Conservation (phyloP, 441 rosid species). For the Viola pubescens region DNA sequence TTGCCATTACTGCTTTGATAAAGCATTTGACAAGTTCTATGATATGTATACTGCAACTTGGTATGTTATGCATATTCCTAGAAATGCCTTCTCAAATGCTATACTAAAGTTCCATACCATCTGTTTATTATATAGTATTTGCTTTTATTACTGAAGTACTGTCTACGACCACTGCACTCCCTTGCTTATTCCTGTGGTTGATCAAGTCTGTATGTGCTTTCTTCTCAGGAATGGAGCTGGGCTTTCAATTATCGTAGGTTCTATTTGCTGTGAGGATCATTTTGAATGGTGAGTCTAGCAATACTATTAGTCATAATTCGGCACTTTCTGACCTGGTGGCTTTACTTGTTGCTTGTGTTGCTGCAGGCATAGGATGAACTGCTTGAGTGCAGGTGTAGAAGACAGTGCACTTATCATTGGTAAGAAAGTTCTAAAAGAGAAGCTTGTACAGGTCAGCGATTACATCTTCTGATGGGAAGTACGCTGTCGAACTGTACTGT, state of each 20-base stretch:
- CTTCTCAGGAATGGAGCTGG: conserved; percentile 51
- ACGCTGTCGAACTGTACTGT: no score
- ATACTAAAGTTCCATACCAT: neutral
- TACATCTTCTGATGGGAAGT: conserved; percentile 41
- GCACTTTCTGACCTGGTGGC: neutral
- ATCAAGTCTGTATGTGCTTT: neutral
- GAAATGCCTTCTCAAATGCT: neutral
- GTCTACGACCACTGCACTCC: neutral
- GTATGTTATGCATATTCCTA: conserved; percentile 27
- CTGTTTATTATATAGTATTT: neutral
- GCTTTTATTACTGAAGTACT: neutral
- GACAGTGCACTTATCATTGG: conserved; percentile 34
- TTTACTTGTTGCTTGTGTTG: conserved; percentile 2
- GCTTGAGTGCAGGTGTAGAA: conserved; percentile 39
- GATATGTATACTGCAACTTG: conserved; percentile 63
- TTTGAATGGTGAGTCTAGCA: conserved; percentile 40
- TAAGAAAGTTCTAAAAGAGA: conserved; percentile 19
- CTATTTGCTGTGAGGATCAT: conserved; percentile 70
- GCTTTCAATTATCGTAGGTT: conserved; percentile 44
- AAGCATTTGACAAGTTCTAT: conserved; percentile 62
- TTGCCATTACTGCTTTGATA: conserved; percentile 59
- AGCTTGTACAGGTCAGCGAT: conserved; percentile 45
- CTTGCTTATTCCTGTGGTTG: neutral
- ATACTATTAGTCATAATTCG: neutral
- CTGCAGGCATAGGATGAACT: conserved; percentile 66